Evolutionary conservation across 1,139 yeast genomes (phyloP).

Genomic region (Candida tropicalis): DNA sequence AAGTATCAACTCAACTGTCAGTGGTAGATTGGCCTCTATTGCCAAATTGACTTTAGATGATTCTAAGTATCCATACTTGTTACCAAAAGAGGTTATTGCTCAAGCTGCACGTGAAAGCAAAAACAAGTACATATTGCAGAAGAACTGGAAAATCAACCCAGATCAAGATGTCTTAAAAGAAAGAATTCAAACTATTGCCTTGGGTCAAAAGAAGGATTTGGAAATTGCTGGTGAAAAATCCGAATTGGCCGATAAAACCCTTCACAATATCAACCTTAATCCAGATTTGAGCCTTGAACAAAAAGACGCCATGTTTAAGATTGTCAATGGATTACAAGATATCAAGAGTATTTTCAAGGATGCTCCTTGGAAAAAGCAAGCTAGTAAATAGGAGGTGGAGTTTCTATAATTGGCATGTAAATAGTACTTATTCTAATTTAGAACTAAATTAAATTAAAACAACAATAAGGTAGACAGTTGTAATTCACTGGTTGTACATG

Average conservation of each 20-base stretch:
- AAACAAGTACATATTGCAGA: constrained; percentile 39
- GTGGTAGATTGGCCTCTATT: constrained; percentile 45
- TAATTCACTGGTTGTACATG: background rate
- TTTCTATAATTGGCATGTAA: background rate
- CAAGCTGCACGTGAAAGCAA: constrained; percentile 19
- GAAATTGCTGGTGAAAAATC: constrained; percentile 14
- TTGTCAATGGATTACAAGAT: constrained; percentile 29
- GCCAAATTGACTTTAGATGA: constrained; percentile 41
- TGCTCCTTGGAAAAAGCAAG: constrained; percentile 33
- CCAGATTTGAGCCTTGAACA: constrained; percentile 30
- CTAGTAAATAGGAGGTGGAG: background rate
- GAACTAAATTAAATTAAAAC: background rate
- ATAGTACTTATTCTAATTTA: background rate
- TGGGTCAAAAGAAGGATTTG: constrained; percentile 30
- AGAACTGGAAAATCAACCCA: constrained; percentile 32
- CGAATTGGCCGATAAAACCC: constrained; percentile 7
- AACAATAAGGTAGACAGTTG: background rate
- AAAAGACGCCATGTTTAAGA: constrained; percentile 33
- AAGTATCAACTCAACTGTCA: constrained; percentile 30
- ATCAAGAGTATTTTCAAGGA: constrained; percentile 29
- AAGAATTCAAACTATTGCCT: constrained; percentile 35
- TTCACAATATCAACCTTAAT: constrained; percentile 31
- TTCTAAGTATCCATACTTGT: constrained; percentile 46
- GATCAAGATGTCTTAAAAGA: constrained; percentile 26
- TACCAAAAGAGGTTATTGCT: constrained; percentile 41